Evolutionary conservation across 305 asterid genomes (phyloP), one percentile per base, ranked within the genome.

Genomic region (Fraxinus greggii): DNA sequence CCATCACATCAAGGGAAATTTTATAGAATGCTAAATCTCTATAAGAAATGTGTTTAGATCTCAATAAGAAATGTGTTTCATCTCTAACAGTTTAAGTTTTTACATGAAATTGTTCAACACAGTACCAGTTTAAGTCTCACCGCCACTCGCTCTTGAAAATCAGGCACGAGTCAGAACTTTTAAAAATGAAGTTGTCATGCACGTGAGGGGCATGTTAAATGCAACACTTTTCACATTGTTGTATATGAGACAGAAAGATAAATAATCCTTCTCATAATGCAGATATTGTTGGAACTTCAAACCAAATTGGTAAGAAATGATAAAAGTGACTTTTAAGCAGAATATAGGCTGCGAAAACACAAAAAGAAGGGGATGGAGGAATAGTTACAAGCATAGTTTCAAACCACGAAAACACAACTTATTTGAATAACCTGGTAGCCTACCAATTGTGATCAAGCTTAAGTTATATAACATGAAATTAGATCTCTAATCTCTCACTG

Each of bases 191-290:
- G 21, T 17, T 48, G 7, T 15, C 61, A 48, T 48, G 61, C 21
- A 15, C 8, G 23, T 17, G 61, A 48, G 61, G 61, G 61, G 59
- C 59, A 48, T 48, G 59, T 48, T 48, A 15, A 15, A 48, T 48
- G 19, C 59, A 48, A 15, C 21, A 15, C 97, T 89, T 85, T 94
- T 95, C 77, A 97, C 97, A 92, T 90, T 89, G 90, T 89, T 92
- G 83, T 81, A 95, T 81, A 95, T 86, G 86, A 95, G 97, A 83
- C 97, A 95, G 86, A 95, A 95, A 32, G 98, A 95, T 82, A 95
- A 76, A 83, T 94, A 92, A 79, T 95, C 97, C 97, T 95, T 94
- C 32, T 95, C 97, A 75, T 97, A 97, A 67, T 95, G 94, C 77
- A 90, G 89, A 87, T 91, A 91, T 63, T 96, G 92, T 89, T 87